Conservation (phyloP, 148 eudicot species). For the Chenopodium berlandieri region DNA sequence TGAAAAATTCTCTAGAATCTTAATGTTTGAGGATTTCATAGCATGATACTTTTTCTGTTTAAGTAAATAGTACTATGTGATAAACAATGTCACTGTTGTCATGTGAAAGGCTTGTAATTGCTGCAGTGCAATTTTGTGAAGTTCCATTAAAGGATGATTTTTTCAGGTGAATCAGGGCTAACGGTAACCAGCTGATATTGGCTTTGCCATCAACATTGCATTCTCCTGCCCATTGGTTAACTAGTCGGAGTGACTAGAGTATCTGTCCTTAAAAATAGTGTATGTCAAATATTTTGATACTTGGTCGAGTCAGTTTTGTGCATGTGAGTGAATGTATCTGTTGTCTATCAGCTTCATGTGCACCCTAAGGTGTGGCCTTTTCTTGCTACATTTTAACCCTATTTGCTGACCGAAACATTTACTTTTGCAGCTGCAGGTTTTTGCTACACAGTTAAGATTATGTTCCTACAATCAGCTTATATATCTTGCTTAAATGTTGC, state of each 20-base stretch:
- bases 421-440: not conserved
- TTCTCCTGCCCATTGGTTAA: not conserved
- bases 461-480: not conserved
- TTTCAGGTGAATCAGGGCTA: too few species aligned
- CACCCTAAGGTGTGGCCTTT: not conserved
- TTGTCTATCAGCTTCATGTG: not conserved
- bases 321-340: not conserved
- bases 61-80: too few species aligned
- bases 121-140: too few species aligned
- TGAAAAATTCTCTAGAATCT: too few species aligned
- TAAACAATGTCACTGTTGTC: too few species aligned
- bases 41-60: too few species aligned
- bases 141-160: too few species aligned
- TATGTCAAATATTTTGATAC: not conserved
- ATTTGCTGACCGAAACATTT: not conserved
- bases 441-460: not conserved
- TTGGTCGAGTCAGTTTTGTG: not conserved
- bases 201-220: not conserved
- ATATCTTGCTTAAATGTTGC: not conserved
- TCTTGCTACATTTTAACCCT: not conserved
- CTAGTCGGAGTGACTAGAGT: not conserved
- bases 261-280: not conserved
- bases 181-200: too few species aligned
- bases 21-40: too few species aligned
- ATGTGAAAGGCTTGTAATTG: too few species aligned